Base-by-base conservation (phyloP, 1,284 basidiomycete species). In the Apiotrichum brassicae region DNA sequence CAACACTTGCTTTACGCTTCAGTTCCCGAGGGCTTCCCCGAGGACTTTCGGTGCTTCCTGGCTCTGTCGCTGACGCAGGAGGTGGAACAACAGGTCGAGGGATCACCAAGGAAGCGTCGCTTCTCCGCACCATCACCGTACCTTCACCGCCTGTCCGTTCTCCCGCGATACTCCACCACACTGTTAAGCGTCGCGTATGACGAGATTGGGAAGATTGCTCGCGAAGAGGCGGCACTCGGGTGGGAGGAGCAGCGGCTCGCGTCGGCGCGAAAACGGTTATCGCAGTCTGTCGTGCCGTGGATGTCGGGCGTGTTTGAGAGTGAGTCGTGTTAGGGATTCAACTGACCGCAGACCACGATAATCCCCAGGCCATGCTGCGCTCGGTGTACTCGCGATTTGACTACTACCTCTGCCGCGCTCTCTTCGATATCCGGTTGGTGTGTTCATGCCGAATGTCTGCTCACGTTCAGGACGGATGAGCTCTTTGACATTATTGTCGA, bases 401-500 rank as follows among this genome's bases (percentile, higher is more conserved):
- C 59, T 92, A 90, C 59, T 86, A 91, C 59, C 82, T 94, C 59
- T 88, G 87, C 70, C 91, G 90, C 72, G 86, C 84, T 1, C 75
- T 95, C 33, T 89, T 86, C 61, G 85, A 91, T 63, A 74, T 93
- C 40, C 77, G 90, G 89, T 89, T 56, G 24, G 68, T 46, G 2
- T 16, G 7, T 12, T 11, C 20, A 42, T 36, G 13, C 3, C 16
- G 4, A 16, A 6, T 6, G 12, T 30, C 46, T 6, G 36, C 32
- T 23, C 12, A 26, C 12, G 33, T 7, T 18, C 60, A 92, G 90
- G 36, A 89, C 85, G 0, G 78, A 77, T 43, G 90, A 97, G 71
- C 84, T 98, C 18, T 97, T 95, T 63, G 90, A 95, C 58, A 94
- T 98, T 50, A 93, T 98, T 51, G 83, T 94, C 41, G 87, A 92